Conservation (phyloP, 257 asterid genomes). For the Solanum gandarillasii region DNA sequence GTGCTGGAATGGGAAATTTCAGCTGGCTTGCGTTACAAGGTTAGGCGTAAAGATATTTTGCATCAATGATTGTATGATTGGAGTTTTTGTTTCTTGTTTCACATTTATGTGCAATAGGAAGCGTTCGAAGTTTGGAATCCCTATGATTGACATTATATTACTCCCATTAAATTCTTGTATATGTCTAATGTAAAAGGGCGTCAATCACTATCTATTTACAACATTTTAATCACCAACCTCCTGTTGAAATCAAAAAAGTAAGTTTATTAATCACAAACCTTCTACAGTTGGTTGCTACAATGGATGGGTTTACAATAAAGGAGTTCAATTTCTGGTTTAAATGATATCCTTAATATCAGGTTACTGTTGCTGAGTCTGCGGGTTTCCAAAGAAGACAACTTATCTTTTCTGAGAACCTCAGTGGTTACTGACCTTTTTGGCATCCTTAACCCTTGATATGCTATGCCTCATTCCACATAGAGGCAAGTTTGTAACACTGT, state of each 20-base stretch:
- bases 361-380: background rate
- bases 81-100: background rate
- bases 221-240: background rate
- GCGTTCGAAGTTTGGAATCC: background rate
- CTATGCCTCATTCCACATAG: background rate
- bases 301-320: background rate
- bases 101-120: background rate
- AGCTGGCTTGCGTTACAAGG: slow-evolving; percentile 92
- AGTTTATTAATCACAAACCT: background rate
- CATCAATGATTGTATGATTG: background rate
- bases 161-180: background rate
- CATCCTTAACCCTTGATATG: background rate
- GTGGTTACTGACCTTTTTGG: background rate
- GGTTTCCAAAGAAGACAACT: background rate
- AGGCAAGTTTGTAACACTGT: background rate
- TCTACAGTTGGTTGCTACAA: background rate
- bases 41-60: slow-evolving; percentile 20
- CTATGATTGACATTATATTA: background rate
- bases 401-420: background rate
- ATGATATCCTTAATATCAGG: background rate
- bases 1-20: slow-evolving; percentile 99
- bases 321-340: background rate
- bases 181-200: background rate
- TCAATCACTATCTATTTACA: background rate
- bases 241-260: background rate